Base-by-base conservation (phyloP, 768 basidiomycete genomes). In the Termitomyces sp. region DNA sequence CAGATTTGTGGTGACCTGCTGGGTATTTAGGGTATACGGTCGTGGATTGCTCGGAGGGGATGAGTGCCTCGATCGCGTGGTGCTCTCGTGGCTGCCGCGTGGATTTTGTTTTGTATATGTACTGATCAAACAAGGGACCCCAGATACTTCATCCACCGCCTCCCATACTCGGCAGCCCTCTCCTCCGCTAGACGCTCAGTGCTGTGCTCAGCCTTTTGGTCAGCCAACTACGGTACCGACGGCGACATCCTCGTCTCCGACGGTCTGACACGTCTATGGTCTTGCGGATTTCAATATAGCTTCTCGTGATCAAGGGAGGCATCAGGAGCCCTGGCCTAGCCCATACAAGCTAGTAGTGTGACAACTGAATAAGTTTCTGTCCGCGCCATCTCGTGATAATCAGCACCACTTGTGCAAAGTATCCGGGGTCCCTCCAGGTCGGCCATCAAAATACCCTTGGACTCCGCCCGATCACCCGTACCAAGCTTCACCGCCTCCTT, bases 71-170 rank as follows among this genome's bases (percentile, higher is more conserved):
- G 71, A 67, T 72, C 73, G 71, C 71, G 71, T 71, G 73, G 67
- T 66, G 68, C 72, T 73, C 74, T 75, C 74, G 75, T 76, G 75
- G 73, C 67, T 63, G 62, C 68, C 74, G 72, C 75, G 73, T 76
- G 75, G 71, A 35, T 35, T 35, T 33, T 33, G 66, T 70, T 67
- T 67, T 66, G 62, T 63, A 60, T 60, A 46, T 35, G 44, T 55
- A 64, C 64, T 64, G 50, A 54, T 40, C 37, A 55, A 57, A 33
- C 35, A 17, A 30, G 6, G 61, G 60, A 63, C 63, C 65, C 67
- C 65, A 21, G 58, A 60, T 56, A 57, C 62, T 54, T 47, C 43
- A 35, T 53, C 58, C 50, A 44, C 55, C 23, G 30, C 23, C 40
- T 43, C 48, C 49, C 4, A 50, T 50, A 37, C 35, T 37, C 49